These are phyloP conservation scores for Microsporum ferrugineum DNA, from an alignment of 2,329 filamentous ascomycete species.

Conservation along the genomic window DNA sequence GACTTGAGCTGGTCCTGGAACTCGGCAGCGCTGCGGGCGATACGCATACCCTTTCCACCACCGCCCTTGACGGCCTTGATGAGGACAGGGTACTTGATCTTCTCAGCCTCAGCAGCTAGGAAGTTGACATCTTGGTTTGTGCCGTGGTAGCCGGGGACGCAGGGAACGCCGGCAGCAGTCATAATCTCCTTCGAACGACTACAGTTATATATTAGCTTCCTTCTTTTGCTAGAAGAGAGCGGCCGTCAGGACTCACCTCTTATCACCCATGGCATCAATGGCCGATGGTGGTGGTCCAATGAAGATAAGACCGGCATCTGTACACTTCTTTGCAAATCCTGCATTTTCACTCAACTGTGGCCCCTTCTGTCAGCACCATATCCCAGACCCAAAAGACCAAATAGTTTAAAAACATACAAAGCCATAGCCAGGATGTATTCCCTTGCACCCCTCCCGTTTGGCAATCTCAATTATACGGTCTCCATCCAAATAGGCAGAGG, in stretches of 20 bases:
- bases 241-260: constrained; percentile 46
- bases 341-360: constrained; percentile 72
- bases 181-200: constrained; percentile 88
- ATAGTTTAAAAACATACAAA: constrained; percentile 41
- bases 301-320: constrained; percentile 81
- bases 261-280: constrained; percentile 77
- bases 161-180: constrained; percentile 86
- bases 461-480: constrained; percentile 84
- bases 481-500: constrained; percentile 83
- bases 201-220: background rate
- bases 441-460: constrained; percentile 73
- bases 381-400: too few relatives aligned
- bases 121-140: constrained; percentile 58
- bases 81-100: constrained; percentile 55
- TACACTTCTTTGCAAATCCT: constrained; percentile 75
- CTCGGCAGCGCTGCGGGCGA: constrained; percentile 46
- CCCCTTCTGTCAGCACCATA: background rate
- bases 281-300: constrained; percentile 78
- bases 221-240: background rate
- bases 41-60: constrained; percentile 59
- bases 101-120: constrained; percentile 58
- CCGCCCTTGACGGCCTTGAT: constrained; percentile 56
- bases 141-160: constrained; percentile 93
- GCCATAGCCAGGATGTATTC: constrained; percentile 91
- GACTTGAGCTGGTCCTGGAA: constrained; percentile 52